Evolutionary conservation across 2,329 filamentous ascomycete genomes (phyloP).

Genomic region (Anthostomella pinea): DNA sequence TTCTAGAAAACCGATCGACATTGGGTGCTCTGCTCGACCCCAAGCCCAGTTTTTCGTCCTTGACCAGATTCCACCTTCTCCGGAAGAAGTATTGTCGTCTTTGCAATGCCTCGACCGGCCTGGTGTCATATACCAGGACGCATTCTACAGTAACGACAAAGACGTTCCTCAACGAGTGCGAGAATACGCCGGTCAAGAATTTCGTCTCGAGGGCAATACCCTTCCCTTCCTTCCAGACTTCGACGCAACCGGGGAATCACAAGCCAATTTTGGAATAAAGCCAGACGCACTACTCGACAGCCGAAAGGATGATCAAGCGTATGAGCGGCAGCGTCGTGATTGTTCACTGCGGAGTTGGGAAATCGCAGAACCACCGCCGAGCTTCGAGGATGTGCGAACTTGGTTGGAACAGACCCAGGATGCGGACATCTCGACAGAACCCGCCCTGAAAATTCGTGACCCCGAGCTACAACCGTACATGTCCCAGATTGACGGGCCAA

Average conservation of each 20-base stretch:
- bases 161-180: slow-evolving; percentile 76
- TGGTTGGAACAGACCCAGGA: slow-evolving; percentile 58
- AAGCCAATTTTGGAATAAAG: slow-evolving; percentile 54
- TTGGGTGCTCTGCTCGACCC: slow-evolving; percentile 25
- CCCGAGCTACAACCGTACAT: slow-evolving; percentile 41
- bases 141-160: slow-evolving; percentile 78
- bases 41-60: slow-evolving; percentile 31
- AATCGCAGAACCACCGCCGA: slow-evolving; percentile 68
- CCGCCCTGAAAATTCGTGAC: slow-evolving; percentile 19
- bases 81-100: slow-evolving; percentile 49
- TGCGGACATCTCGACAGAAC: slow-evolving; percentile 14
- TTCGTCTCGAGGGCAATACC: slow-evolving; percentile 71
- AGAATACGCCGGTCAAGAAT: slow-evolving; percentile 87
- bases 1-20: slow-evolving; percentile 12
- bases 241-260: slow-evolving; percentile 58
- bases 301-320: slow-evolving; percentile 45
- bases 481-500: slow-evolving; percentile 87
- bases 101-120: slow-evolving; percentile 58
- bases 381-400: slow-evolving; percentile 61
- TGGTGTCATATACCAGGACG: slow-evolving; percentile 75
- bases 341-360: slow-evolving; percentile 75
- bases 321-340: slow-evolving; percentile 49
- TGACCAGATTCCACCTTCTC: slow-evolving; percentile 32
- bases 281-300: slow-evolving; percentile 46
- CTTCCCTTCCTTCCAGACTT: slow-evolving; percentile 80